Evolutionary conservation across 2,329 filamentous ascomycete species (phyloP).

Genomic region (Mollisiaceae sp.): DNA sequence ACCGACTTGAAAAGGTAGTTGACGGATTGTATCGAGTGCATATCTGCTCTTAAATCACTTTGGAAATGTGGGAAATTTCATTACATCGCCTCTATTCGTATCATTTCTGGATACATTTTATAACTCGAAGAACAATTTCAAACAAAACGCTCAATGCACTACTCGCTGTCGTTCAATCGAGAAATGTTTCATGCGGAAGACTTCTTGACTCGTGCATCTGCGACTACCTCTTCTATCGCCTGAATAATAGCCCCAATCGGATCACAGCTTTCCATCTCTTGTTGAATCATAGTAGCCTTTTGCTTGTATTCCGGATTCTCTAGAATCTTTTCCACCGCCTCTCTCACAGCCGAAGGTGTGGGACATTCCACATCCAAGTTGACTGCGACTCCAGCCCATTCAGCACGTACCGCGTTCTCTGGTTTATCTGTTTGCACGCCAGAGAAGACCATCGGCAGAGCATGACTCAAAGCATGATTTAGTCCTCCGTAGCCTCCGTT

Average conservation of each 20-base stretch:
- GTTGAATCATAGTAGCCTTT: slow-evolving; percentile 9
- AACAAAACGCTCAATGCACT: no score
- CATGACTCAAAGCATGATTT: slow-evolving; percentile 41
- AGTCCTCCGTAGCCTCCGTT: slow-evolving; percentile 46
- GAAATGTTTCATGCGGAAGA: not conserved
- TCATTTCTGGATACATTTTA: no score
- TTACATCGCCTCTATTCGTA: no score
- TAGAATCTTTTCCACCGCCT: slow-evolving; percentile 12
- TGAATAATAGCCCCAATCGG: slow-evolving; percentile 18
- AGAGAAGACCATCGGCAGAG: slow-evolving; percentile 43
- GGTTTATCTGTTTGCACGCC: slow-evolving; percentile 43
- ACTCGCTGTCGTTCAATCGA: not conserved
- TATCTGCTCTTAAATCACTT: no score
- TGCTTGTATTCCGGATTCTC: slow-evolving; percentile 14
- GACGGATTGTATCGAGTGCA: no score
- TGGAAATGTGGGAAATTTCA: no score
- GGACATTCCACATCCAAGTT: slow-evolving; percentile 13
- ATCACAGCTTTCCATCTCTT: slow-evolving; percentile 22
- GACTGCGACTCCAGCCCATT: slow-evolving; percentile 33
- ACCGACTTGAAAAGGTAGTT: no score
- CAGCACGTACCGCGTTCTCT: slow-evolving; percentile 12
- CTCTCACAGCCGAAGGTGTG: not conserved
- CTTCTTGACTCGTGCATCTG: not conserved
- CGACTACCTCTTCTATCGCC: slow-evolving; percentile 11
- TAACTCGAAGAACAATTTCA: no score